Evolutionary conservation across 805 yeast species (phyloP).

Genomic region (Naumovozyma dairenensis): DNA sequence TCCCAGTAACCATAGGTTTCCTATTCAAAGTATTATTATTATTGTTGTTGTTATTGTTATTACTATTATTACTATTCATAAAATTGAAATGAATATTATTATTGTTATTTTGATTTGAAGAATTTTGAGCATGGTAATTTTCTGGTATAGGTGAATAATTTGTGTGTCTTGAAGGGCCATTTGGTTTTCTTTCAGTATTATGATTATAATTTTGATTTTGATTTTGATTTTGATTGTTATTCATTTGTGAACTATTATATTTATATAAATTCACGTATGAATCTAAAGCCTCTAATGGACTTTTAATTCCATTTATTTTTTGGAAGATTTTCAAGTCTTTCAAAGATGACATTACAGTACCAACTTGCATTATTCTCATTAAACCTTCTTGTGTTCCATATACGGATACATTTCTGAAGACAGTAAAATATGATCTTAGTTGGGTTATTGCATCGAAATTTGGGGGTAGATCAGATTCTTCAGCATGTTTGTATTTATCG

Average conservation of each 20-base stretch:
- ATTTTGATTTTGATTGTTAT: no score
- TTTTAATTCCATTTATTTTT: constrained; percentile 35
- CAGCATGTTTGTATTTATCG: background rate
- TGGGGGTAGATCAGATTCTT: constrained; percentile 1
- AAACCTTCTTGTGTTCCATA: constrained; percentile 59
- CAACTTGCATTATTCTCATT: constrained; percentile 62
- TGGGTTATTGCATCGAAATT: constrained; percentile 17
- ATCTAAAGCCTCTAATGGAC: constrained; percentile 50
- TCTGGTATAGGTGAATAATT: background rate
- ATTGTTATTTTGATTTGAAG: background rate
- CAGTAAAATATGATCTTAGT: constrained; percentile 33
- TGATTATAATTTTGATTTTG: background rate
- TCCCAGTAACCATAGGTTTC: no score
- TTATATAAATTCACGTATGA: constrained; percentile 20
- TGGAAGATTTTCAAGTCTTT: constrained; percentile 55
- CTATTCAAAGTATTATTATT: background rate
- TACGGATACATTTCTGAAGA: constrained; percentile 40
- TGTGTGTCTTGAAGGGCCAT: no score
- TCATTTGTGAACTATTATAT: background rate
- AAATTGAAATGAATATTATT: background rate
- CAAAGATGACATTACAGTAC: constrained; percentile 70
- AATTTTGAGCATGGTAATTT: constrained; percentile 1
- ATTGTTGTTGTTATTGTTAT: background rate
- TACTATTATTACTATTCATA: background rate
- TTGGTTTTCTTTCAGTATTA: no score